Conservation (phyloP, 1,284 basidiomycete genomes). For the Leccinum griseonigrum region DNA sequence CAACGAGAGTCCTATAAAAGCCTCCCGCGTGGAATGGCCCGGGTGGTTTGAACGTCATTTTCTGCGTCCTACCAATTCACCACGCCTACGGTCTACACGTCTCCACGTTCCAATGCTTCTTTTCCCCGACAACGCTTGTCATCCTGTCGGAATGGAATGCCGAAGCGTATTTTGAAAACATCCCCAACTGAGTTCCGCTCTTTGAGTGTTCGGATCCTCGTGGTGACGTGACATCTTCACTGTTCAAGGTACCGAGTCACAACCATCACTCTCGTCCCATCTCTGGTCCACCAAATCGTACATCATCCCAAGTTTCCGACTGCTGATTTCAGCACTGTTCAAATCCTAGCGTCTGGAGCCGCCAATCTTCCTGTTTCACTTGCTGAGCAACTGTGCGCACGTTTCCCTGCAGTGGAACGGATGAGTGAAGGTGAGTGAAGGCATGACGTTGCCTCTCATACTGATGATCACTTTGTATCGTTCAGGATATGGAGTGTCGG, state of each 20-base stretch:
- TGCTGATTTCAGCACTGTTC: slow-evolving; percentile 54
- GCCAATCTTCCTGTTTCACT: slow-evolving; percentile 65
- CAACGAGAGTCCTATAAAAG: slow-evolving; percentile 25
- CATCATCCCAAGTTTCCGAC: slow-evolving; percentile 49
- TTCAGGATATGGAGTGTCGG: slow-evolving; percentile 73
- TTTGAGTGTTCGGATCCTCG: not conserved
- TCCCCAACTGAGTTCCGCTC: slow-evolving; percentile 41
- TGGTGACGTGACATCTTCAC: not conserved
- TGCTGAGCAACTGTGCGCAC: slow-evolving; percentile 38
- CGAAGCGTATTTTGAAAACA: slow-evolving; percentile 40
- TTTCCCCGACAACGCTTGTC: slow-evolving; percentile 45
- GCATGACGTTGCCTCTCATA: not conserved
- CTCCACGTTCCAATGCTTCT: slow-evolving; percentile 48
- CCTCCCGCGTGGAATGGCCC: slow-evolving; percentile 40
- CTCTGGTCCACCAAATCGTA: slow-evolving; percentile 63
- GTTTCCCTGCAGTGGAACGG: slow-evolving; percentile 35
- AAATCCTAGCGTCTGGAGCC: slow-evolving; percentile 51
- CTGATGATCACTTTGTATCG: not conserved
- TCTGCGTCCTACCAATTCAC: slow-evolving; percentile 67
- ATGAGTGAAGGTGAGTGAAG: slow-evolving; percentile 47
- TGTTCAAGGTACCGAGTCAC: slow-evolving; percentile 50
- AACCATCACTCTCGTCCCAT: slow-evolving; percentile 55
- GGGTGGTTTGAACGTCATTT: slow-evolving; percentile 42
- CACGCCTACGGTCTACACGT: slow-evolving; percentile 64
- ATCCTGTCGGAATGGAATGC: slow-evolving; percentile 62